Percentiles rank a stretch among this genome's conserved stretches.
phyloP scores from a whole-genome alignment of 139 green algal species.

The Nannochloris sp. region DNA sequence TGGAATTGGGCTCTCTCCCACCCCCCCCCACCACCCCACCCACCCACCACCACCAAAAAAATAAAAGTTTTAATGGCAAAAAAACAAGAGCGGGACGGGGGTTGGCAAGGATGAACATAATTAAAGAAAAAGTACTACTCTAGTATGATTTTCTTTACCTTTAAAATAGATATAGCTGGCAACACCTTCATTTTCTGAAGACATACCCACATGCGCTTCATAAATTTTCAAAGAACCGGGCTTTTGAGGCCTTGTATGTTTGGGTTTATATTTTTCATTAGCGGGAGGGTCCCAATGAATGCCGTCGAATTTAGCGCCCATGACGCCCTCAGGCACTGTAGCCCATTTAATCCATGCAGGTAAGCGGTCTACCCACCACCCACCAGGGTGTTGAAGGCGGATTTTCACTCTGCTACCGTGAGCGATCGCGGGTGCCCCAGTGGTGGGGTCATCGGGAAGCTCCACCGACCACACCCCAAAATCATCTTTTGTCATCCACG shows the following conservation, averaged over 20 bases:
- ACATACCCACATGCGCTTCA: slow-evolving; percentile 97
- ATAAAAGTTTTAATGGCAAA: no score
- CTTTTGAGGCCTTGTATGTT: slow-evolving; percentile 42
- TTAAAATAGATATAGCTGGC: slow-evolving; percentile 80
- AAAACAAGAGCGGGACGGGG: no score
- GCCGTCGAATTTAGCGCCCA: slow-evolving; percentile 87
- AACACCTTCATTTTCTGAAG: slow-evolving; percentile 59
- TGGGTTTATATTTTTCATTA: slow-evolving; percentile 25
- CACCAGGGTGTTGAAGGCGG: slow-evolving; percentile 56
- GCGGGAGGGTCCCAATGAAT: slow-evolving; percentile 85
- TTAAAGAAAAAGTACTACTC: no score
- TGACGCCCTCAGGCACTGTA: slow-evolving; percentile 43
- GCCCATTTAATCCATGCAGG: slow-evolving; percentile 82
- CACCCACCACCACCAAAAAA: no score
- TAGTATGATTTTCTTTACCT: no score
- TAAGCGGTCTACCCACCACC: slow-evolving; percentile 75
- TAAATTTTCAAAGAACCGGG: slow-evolving; percentile 77
- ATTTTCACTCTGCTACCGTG: slow-evolving; percentile 77
- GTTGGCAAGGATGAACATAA: no score
- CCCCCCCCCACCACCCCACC: no score
- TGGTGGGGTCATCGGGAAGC: slow-evolving; percentile 41
- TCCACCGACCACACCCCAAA: slow-evolving; percentile 74
- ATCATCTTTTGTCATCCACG: slow-evolving; percentile 60
- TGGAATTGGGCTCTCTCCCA: no score
- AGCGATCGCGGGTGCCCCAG: slow-evolving; percentile 51